Evolutionary conservation across 2,329 filamentous ascomycete species (phyloP).

Genomic region (Alternaria arbusti): DNA sequence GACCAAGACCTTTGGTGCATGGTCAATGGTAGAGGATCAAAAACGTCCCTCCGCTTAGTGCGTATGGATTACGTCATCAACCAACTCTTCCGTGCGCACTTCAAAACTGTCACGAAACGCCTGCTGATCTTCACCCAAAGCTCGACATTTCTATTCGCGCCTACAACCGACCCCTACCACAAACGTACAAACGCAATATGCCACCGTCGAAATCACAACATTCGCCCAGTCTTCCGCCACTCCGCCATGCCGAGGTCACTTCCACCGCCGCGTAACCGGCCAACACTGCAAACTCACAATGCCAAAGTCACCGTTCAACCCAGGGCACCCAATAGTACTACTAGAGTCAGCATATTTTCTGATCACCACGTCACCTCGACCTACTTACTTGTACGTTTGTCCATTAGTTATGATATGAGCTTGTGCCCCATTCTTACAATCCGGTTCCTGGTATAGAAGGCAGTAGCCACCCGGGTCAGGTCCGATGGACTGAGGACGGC

Average conservation of each 20-base stretch:
- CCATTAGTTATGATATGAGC: neutral
- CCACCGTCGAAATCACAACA: neutral
- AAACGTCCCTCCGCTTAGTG: neutral
- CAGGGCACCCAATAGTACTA: neutral
- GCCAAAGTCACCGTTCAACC: neutral
- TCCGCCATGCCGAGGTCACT: neutral
- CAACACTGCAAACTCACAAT: neutral
- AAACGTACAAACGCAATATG: neutral
- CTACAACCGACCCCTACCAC: neutral
- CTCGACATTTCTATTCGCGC: neutral
- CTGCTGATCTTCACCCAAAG: neutral
- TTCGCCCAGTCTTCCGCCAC: neutral
- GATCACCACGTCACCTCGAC: neutral
- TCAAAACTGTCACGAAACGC: neutral
- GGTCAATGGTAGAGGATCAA: neutral
- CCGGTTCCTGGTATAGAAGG: neutral
- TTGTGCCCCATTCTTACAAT: neutral
- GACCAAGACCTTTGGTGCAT: neutral
- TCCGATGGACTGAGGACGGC: neutral
- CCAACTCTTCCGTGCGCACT: neutral
- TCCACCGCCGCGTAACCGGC: neutral
- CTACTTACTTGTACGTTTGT: neutral
- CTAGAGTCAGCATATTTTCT: neutral
- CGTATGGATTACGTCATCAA: neutral
- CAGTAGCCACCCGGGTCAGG: neutral